Evolutionary conservation across 495 filamentous ascomycete species (phyloP), one percentile per base, ranked within the genome.

Genomic region (Aspergillus panamensis): DNA sequence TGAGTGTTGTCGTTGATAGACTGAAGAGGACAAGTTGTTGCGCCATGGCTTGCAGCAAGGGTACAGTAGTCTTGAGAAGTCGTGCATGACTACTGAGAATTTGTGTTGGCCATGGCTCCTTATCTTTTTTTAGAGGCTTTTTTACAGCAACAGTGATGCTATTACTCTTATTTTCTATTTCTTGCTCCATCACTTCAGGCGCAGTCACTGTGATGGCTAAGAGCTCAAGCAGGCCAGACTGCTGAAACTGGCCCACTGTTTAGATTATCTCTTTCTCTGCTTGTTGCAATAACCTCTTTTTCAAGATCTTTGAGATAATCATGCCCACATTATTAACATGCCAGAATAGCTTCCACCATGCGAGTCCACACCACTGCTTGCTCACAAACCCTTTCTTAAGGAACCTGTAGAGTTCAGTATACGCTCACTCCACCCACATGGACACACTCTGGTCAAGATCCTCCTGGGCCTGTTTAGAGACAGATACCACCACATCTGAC

Each of bases 271-370:
- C 82, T 55, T 84, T 85, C 66, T 96, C 92, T 0, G 92, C 84
- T 14, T 80, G 77, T 3, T 79, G 77, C 3, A 98, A 81, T 70
- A 92, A 96, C n/a, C 78, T 77, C 48, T 77, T 80, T 33, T 83
- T 79, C 3, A 97, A 70, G 52, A 96, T 84, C 58, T 95, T 88
- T 3, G 84, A 84, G 1, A 87, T 82, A 45, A 94, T 83, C 80
- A 90, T 86, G 30, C 81, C 79, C 39, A 98, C 91, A 62, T 97
- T 92, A 69, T 97, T 94, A 45, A 90, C 90, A 12, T 88, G 86
- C 91, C 91, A 97, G 65, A 96, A 86, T 10, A 98, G 83, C 67
- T 95, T 96, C 89, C 90, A 97, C 94, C 93, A 98, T 8, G 82
- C 80, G 1, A 96, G 76, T 16, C 83, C 86, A 3, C 79, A 77